phyloP scores from a whole-genome alignment of 441 rosid species.

The Bocquillonia castaneifolia region DNA sequence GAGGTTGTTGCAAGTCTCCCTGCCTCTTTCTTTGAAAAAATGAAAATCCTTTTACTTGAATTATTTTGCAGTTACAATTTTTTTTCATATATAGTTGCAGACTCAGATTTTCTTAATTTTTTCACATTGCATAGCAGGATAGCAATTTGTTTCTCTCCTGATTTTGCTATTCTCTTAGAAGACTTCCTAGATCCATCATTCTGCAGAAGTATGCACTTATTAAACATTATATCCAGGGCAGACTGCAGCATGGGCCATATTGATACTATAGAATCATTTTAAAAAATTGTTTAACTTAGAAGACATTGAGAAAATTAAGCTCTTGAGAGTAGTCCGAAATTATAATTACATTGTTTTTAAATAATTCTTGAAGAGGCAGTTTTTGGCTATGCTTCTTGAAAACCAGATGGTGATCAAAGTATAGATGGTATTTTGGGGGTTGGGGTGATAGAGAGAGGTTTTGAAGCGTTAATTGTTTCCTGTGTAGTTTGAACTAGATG shows the following conservation, averaged over 20 bases:
- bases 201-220: background rate
- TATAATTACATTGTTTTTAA: background rate
- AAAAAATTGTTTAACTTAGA: background rate
- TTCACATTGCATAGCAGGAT: background rate
- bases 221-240: background rate
- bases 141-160: slow-evolving; percentile 4
- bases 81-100: background rate
- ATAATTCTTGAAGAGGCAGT: background rate
- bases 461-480: background rate
- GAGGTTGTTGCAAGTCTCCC: slow-evolving; percentile 50
- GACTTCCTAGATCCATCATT: background rate
- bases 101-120: background rate
- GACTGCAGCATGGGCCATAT: background rate
- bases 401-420: background rate
- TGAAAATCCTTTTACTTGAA: background rate
- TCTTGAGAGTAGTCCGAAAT: background rate
- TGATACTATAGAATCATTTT: background rate
- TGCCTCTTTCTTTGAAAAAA: too few species aligned
- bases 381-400: background rate
- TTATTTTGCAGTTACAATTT: background rate
- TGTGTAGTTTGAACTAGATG: slow-evolving; percentile 9
- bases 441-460: background rate
- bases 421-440: background rate
- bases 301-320: background rate
- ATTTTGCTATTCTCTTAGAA: background rate